phyloP scores from a whole-genome alignment of 208 protist genomes.

The Vickermania ingenoplastis region DNA sequence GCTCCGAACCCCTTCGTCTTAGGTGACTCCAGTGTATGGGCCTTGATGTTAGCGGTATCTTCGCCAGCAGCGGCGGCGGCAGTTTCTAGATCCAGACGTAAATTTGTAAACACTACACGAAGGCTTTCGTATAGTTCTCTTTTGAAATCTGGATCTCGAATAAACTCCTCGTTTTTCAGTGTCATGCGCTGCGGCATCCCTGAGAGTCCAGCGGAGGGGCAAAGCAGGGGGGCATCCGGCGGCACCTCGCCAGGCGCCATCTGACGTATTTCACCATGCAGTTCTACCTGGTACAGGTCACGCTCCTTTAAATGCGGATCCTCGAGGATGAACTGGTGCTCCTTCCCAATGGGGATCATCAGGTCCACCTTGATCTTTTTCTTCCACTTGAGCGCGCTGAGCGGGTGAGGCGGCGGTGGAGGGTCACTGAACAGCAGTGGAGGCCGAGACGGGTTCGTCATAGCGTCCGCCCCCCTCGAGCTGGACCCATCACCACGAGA shows the following conservation, averaged over 20 bases:
- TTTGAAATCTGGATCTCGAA: constrained; percentile 38
- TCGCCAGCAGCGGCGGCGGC: constrained; percentile 9
- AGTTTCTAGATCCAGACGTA: constrained; percentile 35
- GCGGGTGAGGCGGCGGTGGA: constrained; percentile 3
- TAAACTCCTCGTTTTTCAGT: constrained; percentile 36
- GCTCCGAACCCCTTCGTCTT: constrained; percentile 11
- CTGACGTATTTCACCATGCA: constrained; percentile 34
- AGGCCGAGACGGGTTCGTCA: background rate
- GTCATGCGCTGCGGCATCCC: constrained; percentile 18
- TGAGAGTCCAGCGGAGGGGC: constrained; percentile 16
- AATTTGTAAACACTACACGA: constrained; percentile 43
- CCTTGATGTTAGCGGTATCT: constrained; percentile 6
- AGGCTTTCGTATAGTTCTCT: constrained; percentile 55
- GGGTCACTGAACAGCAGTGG: background rate
- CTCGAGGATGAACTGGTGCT: constrained; percentile 35
- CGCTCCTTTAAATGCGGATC: constrained; percentile 39
- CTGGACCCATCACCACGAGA: background rate
- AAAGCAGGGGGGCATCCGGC: constrained; percentile 32
- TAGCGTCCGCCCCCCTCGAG: background rate
- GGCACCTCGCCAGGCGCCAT: constrained; percentile 28
- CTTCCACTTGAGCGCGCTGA: constrained; percentile 28
- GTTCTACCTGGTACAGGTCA: constrained; percentile 50
- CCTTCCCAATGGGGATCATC: constrained; percentile 26
- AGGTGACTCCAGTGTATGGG: constrained; percentile 47
- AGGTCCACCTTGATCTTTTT: constrained; percentile 66